Percentiles rank a stretch among this genome's conserved stretches.
Evolutionary conservation across 257 asterid species (phyloP).

Genomic region (Nicotiana knightiana): DNA sequence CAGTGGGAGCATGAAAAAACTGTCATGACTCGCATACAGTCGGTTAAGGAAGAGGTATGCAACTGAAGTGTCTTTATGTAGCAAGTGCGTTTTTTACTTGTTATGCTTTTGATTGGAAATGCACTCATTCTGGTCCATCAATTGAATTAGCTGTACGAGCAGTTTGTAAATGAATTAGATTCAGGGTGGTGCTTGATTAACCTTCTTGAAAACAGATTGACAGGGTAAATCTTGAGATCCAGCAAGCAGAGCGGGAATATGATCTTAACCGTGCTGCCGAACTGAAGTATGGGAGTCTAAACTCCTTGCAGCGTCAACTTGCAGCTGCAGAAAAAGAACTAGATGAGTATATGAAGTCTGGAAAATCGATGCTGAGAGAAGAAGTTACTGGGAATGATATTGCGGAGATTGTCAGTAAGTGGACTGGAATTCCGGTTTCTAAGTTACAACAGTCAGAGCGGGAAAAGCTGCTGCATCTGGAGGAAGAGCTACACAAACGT

Average conservation of each 20-base stretch:
- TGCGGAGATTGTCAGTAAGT: slow-evolving; percentile 92
- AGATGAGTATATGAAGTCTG: slow-evolving; percentile 74
- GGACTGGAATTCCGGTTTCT: slow-evolving; percentile 95
- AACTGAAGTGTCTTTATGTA: not conserved
- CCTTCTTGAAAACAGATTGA: slow-evolving; percentile 50
- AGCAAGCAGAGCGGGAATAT: slow-evolving; percentile 94
- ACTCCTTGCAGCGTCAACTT: slow-evolving; percentile 86
- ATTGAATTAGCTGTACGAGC: not conserved
- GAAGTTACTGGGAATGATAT: slow-evolving; percentile 82
- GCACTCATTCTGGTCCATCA: not conserved
- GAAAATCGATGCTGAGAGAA: slow-evolving; percentile 90
- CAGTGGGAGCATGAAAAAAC: slow-evolving; percentile 93
- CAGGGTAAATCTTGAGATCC: slow-evolving; percentile 92
- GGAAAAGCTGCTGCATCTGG: slow-evolving; percentile 76
- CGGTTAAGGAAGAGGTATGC: slow-evolving; percentile 86
- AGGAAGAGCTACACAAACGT: slow-evolving; percentile 77
- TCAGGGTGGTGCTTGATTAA: slow-evolving; percentile 5
- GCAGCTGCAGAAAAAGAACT: slow-evolving; percentile 71
- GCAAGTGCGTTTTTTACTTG: not conserved
- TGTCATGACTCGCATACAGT: slow-evolving; percentile 80
- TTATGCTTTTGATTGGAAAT: not conserved
- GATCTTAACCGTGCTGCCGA: slow-evolving; percentile 98
- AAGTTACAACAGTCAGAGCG: slow-evolving; percentile 82
- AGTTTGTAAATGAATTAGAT: not conserved
- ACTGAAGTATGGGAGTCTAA: slow-evolving; percentile 79